Percentiles rank a stretch among this genome's conserved stretches.
phyloP scores from a whole-genome alignment of 2,329 filamentous ascomycete species.

The Aureobasidium sp. region DNA sequence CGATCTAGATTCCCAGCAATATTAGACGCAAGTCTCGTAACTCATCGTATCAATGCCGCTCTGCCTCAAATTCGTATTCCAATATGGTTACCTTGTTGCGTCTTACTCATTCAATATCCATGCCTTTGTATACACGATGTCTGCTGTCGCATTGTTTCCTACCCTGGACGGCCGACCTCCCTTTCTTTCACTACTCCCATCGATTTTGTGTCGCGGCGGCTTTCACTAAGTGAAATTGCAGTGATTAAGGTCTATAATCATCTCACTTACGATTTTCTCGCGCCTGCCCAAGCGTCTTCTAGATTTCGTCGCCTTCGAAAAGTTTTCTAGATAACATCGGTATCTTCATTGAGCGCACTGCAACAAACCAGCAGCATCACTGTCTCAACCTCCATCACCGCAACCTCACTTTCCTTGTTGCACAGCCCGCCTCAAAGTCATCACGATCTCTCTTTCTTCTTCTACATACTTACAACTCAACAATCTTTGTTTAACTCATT shows the following conservation, averaged over 20 bases:
- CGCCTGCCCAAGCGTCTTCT: not conserved
- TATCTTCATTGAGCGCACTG: not conserved
- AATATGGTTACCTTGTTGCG: too few species aligned
- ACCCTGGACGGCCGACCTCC: not conserved
- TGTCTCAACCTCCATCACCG: not conserved
- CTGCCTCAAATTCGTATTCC: too few species aligned
- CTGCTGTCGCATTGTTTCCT: not conserved
- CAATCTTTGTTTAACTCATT: not conserved
- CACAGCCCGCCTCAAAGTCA: not conserved
- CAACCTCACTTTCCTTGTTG: not conserved
- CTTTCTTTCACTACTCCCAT: not conserved
- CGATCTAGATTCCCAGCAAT: too few species aligned
- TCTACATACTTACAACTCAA: not conserved
- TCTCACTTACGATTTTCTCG: too few species aligned
- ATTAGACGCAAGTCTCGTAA: too few species aligned
- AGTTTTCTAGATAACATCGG: too few species aligned
- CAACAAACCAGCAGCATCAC: not conserved
- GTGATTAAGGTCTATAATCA: too few species aligned
- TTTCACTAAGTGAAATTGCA: not conserved
- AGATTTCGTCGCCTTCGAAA: too few species aligned
- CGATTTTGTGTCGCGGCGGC: not conserved
- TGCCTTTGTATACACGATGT: not conserved
- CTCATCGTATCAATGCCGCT: too few species aligned
- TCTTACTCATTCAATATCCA: too few species aligned
- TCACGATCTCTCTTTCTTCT: not conserved